phyloP scores from a whole-genome alignment of 1,284 basidiomycete genomes.

The Papiliotrema fonsecae region DNA sequence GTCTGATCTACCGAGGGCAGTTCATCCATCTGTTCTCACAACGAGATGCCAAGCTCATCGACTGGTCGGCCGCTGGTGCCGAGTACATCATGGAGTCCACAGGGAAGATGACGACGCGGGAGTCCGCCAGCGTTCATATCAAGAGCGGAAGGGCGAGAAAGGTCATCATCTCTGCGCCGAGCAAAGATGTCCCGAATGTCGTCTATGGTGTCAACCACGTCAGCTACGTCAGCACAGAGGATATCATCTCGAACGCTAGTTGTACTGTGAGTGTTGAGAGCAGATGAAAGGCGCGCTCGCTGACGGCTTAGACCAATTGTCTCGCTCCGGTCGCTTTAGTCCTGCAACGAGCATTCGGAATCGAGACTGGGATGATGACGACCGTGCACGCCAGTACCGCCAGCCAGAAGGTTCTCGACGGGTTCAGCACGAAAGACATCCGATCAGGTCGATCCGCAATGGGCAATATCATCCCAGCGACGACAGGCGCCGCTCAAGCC shows the following conservation, averaged over 20 bases:
- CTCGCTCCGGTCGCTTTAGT: constrained; percentile 48
- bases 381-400: constrained; percentile 50
- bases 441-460: constrained; percentile 43
- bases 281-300: not conserved
- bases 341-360: constrained; percentile 43
- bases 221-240: constrained; percentile 34
- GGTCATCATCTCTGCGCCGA: constrained; percentile 49
- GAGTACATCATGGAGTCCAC: constrained; percentile 47
- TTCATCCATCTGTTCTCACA: constrained; percentile 45
- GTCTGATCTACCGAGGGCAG: constrained; percentile 38
- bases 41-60: constrained; percentile 41
- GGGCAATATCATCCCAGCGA: constrained; percentile 48
- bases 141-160: constrained; percentile 42
- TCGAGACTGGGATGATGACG: constrained; percentile 50
- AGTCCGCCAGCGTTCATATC: constrained; percentile 43
- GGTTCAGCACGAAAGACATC: constrained; percentile 47
- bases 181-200: constrained; percentile 40
- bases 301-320: constrained; percentile 46
- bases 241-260: constrained; percentile 47
- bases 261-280: constrained; percentile 38
- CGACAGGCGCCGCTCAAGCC: constrained; percentile 47
- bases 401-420: constrained; percentile 48
- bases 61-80: constrained; percentile 44
- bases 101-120: constrained; percentile 44
- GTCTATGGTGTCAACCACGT: constrained; percentile 48